Evolutionary conservation across 169 alveolate species (phyloP).

Genomic region (Perkinsus chesapeaki): DNA sequence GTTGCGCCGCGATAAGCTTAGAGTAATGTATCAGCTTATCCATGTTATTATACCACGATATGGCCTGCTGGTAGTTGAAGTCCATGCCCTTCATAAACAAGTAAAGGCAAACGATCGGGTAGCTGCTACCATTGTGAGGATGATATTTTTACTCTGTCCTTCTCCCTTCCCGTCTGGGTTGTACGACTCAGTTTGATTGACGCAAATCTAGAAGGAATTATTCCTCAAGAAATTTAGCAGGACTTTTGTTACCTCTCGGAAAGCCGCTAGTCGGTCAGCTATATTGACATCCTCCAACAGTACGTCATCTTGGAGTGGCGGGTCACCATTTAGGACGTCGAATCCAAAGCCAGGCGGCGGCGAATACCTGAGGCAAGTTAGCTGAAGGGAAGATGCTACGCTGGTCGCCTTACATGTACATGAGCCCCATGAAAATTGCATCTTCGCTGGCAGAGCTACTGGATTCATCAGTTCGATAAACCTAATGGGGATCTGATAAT

Average conservation of each 20-base stretch:
- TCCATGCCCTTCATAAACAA: background rate
- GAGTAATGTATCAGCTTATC: background rate
- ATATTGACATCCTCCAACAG: slow-evolving; percentile 19
- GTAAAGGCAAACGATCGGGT: no score
- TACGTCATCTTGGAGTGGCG: slow-evolving; percentile 16
- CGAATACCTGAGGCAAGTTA: slow-evolving; percentile 13
- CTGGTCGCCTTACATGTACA: background rate
- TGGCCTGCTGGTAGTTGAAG: background rate
- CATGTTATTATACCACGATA: background rate
- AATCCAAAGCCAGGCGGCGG: slow-evolving; percentile 42
- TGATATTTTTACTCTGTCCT: background rate
- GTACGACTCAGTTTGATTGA: background rate
- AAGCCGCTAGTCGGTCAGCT: background rate
- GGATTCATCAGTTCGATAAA: background rate
- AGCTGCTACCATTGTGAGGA: background rate
- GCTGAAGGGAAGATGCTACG: background rate
- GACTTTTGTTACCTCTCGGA: background rate
- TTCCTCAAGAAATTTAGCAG: background rate
- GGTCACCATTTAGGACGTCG: slow-evolving; percentile 14
- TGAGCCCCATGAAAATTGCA: background rate
- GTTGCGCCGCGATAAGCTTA: background rate
- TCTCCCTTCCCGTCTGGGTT: background rate
- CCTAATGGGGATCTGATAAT: background rate
- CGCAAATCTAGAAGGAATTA: background rate
- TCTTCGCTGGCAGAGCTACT: background rate